phyloP scores from a whole-genome alignment of 2,329 filamentous ascomycete genomes.

The Penicillium concentricum region DNA sequence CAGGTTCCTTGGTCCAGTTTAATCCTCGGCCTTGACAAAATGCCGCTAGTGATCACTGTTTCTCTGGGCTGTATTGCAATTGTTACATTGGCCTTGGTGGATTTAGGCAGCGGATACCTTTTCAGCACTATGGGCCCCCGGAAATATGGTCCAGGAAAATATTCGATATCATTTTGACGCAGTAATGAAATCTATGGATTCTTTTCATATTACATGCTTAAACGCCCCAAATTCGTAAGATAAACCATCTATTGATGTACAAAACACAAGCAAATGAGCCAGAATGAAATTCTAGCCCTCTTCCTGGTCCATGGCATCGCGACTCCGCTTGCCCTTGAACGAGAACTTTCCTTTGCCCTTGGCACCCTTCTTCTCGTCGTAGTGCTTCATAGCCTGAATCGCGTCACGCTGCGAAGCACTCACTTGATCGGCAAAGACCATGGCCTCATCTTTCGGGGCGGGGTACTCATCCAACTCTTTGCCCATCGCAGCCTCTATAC shows the following conservation, averaged over 20 bases:
- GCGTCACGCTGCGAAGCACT: conserved; percentile 79
- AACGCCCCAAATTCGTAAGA: conserved; percentile 8
- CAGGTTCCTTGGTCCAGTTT: neutral
- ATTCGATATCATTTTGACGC: conserved; percentile 25
- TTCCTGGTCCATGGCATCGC: conserved; percentile 72
- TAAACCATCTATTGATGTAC: conserved; percentile 12
- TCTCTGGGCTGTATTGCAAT: conserved; percentile 1
- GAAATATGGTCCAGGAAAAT: conserved; percentile 19
- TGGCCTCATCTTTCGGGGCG: conserved; percentile 76
- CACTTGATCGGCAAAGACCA: conserved; percentile 65
- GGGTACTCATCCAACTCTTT: conserved; percentile 71
- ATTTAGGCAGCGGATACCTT: neutral
- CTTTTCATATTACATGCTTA: conserved; percentile 3
- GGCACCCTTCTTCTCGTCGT: conserved; percentile 65
- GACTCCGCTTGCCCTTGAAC: conserved; percentile 52
- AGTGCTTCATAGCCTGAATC: conserved; percentile 75
- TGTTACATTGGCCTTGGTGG: neutral
- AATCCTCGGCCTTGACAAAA: neutral
- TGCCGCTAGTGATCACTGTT: neutral
- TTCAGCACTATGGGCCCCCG: neutral
- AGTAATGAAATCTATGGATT: conserved; percentile 25
- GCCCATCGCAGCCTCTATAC: conserved; percentile 79
- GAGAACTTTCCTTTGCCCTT: conserved; percentile 51
- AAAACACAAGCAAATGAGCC: neutral
- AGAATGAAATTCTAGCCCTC: conserved; percentile 55